These are phyloP conservation scores for Neonectria faginata DNA, from an alignment of 2,329 filamentous ascomycete species.

Conservation along the genomic window DNA sequence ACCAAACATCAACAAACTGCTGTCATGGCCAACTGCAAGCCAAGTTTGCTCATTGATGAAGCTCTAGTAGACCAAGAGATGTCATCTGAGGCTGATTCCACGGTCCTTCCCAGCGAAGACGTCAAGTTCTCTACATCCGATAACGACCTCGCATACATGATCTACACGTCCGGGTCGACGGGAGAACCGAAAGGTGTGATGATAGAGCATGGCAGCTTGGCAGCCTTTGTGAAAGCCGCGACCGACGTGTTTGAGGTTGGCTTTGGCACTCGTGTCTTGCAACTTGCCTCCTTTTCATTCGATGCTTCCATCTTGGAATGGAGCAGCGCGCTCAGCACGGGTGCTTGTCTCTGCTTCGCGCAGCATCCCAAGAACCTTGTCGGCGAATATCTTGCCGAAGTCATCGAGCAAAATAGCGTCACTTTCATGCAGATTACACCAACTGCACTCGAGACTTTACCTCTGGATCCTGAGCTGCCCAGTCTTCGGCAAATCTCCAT, in stretches of 20 bases:
- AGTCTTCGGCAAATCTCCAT: conserved; percentile 8
- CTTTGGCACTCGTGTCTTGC: conserved; percentile 5
- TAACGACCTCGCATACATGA: conserved; percentile 9
- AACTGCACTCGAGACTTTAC: neutral
- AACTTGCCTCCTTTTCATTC: conserved; percentile 4
- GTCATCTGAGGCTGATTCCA: neutral
- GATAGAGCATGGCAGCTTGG: conserved; percentile 5
- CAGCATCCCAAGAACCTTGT: conserved; percentile 6
- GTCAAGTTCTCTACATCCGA: neutral
- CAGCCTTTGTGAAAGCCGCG: neutral
- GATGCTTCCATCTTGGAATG: conserved; percentile 9
- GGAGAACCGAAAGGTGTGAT: conserved; percentile 8
- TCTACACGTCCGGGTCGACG: conserved; percentile 7
- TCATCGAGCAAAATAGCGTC: neutral
- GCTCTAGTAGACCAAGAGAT: neutral
- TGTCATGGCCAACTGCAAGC: neutral
- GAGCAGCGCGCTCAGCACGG: neutral
- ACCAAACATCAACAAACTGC: neutral
- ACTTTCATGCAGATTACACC: conserved; percentile 10
- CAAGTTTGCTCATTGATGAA: neutral
- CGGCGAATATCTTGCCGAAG: conserved; percentile 2
- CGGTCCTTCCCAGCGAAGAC: neutral
- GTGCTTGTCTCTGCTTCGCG: conserved; percentile 4
- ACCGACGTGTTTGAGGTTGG: neutral
- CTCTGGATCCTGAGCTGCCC: neutral